phyloP scores from a whole-genome alignment of 768 basidiomycete genomes.

The Suillus occidentalis region DNA sequence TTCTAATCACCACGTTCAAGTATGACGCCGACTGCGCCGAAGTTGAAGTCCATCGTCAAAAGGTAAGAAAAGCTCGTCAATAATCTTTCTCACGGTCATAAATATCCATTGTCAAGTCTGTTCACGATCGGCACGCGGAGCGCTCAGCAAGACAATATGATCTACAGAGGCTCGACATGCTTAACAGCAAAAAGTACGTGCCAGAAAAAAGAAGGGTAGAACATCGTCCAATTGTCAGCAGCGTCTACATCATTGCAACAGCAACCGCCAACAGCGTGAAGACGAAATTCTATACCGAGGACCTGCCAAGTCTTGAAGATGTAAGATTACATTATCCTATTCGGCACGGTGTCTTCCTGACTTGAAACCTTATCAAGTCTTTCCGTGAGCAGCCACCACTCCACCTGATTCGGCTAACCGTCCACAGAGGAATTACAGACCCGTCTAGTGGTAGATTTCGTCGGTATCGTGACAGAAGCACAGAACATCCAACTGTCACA shows the following conservation, averaged over 20 bases:
- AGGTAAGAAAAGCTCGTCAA: constrained; percentile 38
- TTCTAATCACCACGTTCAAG: constrained; percentile 36
- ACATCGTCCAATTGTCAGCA: constrained; percentile 4
- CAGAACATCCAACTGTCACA: constrained; percentile 61
- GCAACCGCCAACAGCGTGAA: constrained; percentile 70
- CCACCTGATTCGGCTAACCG: not conserved
- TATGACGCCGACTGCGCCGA: constrained; percentile 80
- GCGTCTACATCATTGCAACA: constrained; percentile 62
- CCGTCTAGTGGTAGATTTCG: constrained; percentile 55
- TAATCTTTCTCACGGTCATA: not conserved
- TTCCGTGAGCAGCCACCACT: constrained; percentile 48
- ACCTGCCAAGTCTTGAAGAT: constrained; percentile 69
- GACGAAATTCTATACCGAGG: constrained; percentile 67
- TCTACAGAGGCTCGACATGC: constrained; percentile 75
- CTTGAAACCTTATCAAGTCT: constrained; percentile 45
- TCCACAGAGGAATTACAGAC: constrained; percentile 67
- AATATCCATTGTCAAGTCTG: not conserved
- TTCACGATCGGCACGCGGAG: constrained; percentile 75
- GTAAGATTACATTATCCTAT: constrained; percentile 38
- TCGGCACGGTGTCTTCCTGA: constrained; percentile 8
- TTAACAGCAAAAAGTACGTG: constrained; percentile 75
- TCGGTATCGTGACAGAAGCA: constrained; percentile 54
- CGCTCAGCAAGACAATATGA: constrained; percentile 73
- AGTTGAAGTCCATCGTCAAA: constrained; percentile 72
- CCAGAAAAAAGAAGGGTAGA: not conserved